Evolutionary conservation across 495 filamentous ascomycete species (phyloP).

Genomic region (Aspergillus ellipticus): DNA sequence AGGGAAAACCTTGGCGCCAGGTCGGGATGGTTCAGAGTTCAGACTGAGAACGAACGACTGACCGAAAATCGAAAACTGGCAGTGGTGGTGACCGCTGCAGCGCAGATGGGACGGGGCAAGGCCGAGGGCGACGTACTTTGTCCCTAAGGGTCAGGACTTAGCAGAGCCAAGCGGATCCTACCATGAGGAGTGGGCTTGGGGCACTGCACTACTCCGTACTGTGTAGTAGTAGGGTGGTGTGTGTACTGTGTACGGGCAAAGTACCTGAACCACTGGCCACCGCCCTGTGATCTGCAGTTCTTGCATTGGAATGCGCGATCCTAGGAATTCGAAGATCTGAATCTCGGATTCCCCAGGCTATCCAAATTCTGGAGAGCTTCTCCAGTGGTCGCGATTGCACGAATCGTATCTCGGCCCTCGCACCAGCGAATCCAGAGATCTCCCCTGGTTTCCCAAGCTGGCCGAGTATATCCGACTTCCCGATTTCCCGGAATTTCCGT

Average conservation of each 20-base stretch:
- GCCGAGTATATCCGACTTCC: background rate
- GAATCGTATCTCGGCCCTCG: constrained; percentile 13
- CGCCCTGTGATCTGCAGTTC: background rate
- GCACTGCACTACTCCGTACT: background rate
- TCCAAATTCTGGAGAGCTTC: too few species aligned
- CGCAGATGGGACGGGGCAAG: background rate
- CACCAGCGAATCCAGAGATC: constrained; percentile 11
- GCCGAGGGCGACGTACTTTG: background rate
- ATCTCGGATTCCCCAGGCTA: constrained; percentile 13
- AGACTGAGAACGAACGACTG: background rate
- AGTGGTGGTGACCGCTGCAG: background rate
- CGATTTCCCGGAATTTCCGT: constrained; percentile 4
- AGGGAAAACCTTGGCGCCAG: background rate
- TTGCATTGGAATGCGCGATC: constrained; percentile 2
- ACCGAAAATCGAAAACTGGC: constrained; percentile 1
- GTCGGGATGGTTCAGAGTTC: background rate
- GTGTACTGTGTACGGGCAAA: constrained; percentile 3
- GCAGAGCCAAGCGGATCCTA: background rate
- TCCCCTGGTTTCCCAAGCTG: constrained; percentile 9
- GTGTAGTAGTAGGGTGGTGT: background rate
- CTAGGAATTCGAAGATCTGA: constrained; percentile 9
- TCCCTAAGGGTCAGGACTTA: constrained; percentile 3
- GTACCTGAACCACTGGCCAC: background rate
- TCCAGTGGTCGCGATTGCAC: constrained; percentile 9
- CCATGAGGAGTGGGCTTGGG: constrained; percentile 8